A percentile compares a stretch with the other conserved stretches of the same genome.
phyloP scores from a whole-genome alignment of 164 flowering plant genomes.

The Aristolochia contorta region DNA sequence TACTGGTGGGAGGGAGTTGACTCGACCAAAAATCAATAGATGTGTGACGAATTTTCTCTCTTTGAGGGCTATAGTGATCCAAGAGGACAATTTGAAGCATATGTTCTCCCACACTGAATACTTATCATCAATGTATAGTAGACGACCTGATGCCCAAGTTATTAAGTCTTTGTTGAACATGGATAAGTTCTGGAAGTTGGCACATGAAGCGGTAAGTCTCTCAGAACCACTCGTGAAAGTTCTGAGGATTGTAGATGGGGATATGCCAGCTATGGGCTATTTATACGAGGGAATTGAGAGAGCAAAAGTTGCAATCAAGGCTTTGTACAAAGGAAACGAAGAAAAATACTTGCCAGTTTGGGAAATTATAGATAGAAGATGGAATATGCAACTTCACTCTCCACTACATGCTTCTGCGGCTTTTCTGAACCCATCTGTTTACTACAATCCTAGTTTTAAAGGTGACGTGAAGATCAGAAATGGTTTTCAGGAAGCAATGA shows the following conservation, averaged over 20 bases:
- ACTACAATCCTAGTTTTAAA: conserved; percentile 40
- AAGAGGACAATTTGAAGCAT: conserved; percentile 45
- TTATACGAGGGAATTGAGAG: conserved; percentile 63
- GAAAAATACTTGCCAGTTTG: conserved; percentile 51
- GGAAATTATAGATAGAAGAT: conserved; percentile 61
- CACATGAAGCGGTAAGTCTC: conserved; percentile 39
- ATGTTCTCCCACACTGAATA: conserved; percentile 60
- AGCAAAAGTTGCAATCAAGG: conserved; percentile 49
- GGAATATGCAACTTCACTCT: conserved; percentile 47
- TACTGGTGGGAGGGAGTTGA: conserved; percentile 47
- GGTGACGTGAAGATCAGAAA: conserved; percentile 47
- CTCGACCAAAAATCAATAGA: conserved; percentile 40
- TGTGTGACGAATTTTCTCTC: conserved; percentile 40
- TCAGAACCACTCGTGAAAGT: conserved; percentile 54
- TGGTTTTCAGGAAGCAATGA: conserved; percentile 68
- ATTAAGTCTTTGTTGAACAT: conserved; percentile 31
- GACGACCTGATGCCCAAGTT: conserved; percentile 40
- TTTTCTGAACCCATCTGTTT: conserved; percentile 60
- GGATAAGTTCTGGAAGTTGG: conserved; percentile 57
- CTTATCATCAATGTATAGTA: conserved; percentile 35
- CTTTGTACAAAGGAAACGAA: conserved; percentile 41
- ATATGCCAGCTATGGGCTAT: conserved; percentile 72
- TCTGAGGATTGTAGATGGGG: conserved; percentile 57
- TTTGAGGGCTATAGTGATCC: conserved; percentile 43
- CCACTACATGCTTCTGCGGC: conserved; percentile 62